A percentile compares a stretch with the other conserved stretches of the same genome.
phyloP scores from a whole-genome alignment of 805 yeast genomes.

The Tetrapisispora nanseiensis region DNA sequence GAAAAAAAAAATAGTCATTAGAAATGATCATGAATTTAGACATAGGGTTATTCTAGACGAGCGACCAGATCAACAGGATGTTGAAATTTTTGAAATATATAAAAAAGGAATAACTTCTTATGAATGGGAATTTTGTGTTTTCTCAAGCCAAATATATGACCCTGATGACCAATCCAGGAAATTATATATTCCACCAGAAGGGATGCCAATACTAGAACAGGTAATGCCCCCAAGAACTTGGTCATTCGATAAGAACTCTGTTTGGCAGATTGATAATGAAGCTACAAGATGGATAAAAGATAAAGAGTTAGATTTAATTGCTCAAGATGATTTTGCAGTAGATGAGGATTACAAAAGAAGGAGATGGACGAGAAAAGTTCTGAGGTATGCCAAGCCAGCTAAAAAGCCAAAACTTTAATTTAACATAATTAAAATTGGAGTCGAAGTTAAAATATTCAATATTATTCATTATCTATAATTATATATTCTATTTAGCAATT shows the following conservation, averaged over 20 bases:
- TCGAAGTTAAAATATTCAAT: not conserved
- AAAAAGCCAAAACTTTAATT: conserved; percentile 2
- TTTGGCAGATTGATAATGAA: conserved; percentile 57
- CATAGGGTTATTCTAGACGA: conserved; percentile 54
- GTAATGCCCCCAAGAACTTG: conserved; percentile 64
- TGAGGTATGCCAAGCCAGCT: conserved; percentile 36
- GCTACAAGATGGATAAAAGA: conserved; percentile 44
- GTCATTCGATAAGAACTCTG: conserved; percentile 50
- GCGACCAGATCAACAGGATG: conserved; percentile 46
- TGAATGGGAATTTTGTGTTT: conserved; percentile 53
- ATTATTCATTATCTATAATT: not conserved
- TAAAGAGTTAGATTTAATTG: conserved; percentile 31
- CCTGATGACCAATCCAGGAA: conserved; percentile 35
- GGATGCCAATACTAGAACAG: conserved; percentile 43
- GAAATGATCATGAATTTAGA: not conserved
- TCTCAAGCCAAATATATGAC: conserved; percentile 48
- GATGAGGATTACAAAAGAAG: conserved; percentile 48
- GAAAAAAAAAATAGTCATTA: conserved; percentile 12
- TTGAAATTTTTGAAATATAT: conserved; percentile 72
- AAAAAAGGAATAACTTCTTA: conserved; percentile 44
- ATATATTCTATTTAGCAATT: conserved; percentile 1
- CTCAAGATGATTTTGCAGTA: conserved; percentile 41
- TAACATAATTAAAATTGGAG: too few relatives aligned
- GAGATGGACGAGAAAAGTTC: conserved; percentile 44
- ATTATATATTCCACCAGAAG: conserved; percentile 53